Base-by-base conservation (phyloP, 257 asterid species). In the Ilex asprella region DNA sequence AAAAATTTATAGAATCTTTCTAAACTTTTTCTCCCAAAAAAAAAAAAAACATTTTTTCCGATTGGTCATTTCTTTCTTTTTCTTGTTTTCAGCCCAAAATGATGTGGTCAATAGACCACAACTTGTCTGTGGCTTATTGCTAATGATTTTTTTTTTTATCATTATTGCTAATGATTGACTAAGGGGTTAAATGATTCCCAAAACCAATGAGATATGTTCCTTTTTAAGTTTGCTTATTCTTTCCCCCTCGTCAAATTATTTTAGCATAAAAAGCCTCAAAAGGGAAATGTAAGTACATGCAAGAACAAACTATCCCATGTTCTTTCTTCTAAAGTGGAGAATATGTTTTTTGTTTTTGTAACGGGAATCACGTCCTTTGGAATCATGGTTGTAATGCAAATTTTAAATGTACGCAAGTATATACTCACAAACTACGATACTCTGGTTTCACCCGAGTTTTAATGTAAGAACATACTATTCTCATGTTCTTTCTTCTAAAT, bases 91-190 rank as follows among this genome's bases (percentile, higher is more conserved):
- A 30, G 47, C 62, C 71, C 60, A 43, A 69, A 64, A 68, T 54
- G 56, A 66, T 59, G 64, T 62, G 57, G 74, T 67, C 69, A 79
- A 35, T 61, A 43, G 39, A 55, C 58, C 30, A 13, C 61, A 44
- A 61, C 75, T 73, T 61, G 66, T 72, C 27, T 16, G 58, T 39
- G 30, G 7, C 65, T 72, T 46, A 55, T 66, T 44, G 31, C 76
- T 65, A n/a, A n/a, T n/a, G n/a, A n/a, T n/a, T n/a, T n/a, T n/a
- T n/a, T n/a, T n/a, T n/a, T n/a, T n/a, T n/a, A n/a, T n/a, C n/a
- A n/a, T n/a, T n/a, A n/a, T n/a, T n/a, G n/a, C n/a, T n/a, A 78
- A 79, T 82, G 70, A 79, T 79, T 81, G 76, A 70, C 47, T 55
- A 54, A 29, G 39, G 31, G 63, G 12, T 46, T 58, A 29, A 31